A percentile compares a stretch with the other conserved stretches of the same genome.
Evolutionary conservation across 441 rosid species (phyloP).

Genomic region (Euphorbia celastroides): DNA sequence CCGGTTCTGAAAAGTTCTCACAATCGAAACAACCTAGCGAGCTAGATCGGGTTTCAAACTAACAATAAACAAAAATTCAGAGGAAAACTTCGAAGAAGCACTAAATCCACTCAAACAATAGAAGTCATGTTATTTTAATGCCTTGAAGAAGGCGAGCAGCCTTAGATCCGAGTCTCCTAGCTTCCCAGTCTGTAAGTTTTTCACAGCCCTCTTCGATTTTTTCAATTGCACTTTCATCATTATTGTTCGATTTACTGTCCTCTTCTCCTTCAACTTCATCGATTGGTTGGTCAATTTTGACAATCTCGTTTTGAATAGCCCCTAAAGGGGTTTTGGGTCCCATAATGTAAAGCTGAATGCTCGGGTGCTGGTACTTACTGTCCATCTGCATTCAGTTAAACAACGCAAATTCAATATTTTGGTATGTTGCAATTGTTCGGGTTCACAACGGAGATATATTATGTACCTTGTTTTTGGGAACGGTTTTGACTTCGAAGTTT

Average conservation of each 20-base stretch:
- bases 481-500: slow-evolving; percentile 70
- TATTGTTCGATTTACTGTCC: no score
- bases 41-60: background rate
- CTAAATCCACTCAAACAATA: background rate
- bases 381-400: slow-evolving; percentile 98
- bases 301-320: slow-evolving; percentile 19
- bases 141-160: slow-evolving; percentile 93
- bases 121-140: slow-evolving; percentile 45
- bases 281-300: slow-evolving; percentile 19
- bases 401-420: no score
- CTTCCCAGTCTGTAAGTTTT: slow-evolving; percentile 80
- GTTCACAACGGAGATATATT: no score
- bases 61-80: background rate
- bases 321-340: slow-evolving; percentile 35
- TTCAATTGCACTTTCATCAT: slow-evolving; percentile 18
- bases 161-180: slow-evolving; percentile 84
- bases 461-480: slow-evolving; percentile 65
- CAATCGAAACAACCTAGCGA: background rate
- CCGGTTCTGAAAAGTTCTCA: no score
- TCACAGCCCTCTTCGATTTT: slow-evolving; percentile 29
- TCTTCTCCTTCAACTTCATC: slow-evolving; percentile 27
- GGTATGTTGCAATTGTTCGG: no score
- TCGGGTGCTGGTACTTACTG: slow-evolving; percentile 70
- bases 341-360: slow-evolving; percentile 85
- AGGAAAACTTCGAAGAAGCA: background rate